These are phyloP conservation scores for Carex scoparia DNA, from an alignment of 176 grass and related monocot genomes.

Conservation along the genomic window DNA sequence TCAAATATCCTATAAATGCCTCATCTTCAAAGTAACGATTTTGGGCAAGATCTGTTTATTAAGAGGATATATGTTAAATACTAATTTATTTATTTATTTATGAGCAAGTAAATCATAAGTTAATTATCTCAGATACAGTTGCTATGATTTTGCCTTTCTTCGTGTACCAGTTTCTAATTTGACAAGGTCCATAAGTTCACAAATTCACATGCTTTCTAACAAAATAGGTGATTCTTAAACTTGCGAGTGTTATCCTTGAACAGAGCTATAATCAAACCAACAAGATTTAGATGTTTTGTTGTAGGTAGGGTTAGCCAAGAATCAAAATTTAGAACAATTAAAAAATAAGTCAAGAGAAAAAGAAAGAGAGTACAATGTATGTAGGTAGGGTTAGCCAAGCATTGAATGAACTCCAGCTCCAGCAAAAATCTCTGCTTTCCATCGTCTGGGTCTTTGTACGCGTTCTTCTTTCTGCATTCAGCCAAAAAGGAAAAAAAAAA, in stretches of 20 bases:
- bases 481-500: background rate
- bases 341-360: too few relatives aligned
- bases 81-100: background rate
- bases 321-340: too few relatives aligned
- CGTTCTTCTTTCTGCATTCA: slow-evolving; percentile 31
- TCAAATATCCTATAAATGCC: slow-evolving; percentile 83
- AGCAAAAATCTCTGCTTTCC: slow-evolving; percentile 73
- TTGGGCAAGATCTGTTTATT: slow-evolving; percentile 74
- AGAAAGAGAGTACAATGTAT: slow-evolving; percentile 64
- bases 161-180: background rate
- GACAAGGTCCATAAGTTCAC: background rate
- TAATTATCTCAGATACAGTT: background rate
- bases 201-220: background rate
- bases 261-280: background rate
- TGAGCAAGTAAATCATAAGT: background rate
- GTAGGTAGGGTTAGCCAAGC: slow-evolving; percentile 91
- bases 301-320: slow-evolving; percentile 85
- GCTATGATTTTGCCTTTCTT: background rate
- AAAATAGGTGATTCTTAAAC: background rate
- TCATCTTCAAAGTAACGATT: slow-evolving; percentile 96
- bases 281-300: background rate
- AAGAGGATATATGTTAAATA: background rate
- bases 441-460: slow-evolving; percentile 70
- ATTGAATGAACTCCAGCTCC: slow-evolving; percentile 92
- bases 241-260: background rate